Conservation (phyloP, 331 rosid genomes). For the Spiraea crenata region DNA sequence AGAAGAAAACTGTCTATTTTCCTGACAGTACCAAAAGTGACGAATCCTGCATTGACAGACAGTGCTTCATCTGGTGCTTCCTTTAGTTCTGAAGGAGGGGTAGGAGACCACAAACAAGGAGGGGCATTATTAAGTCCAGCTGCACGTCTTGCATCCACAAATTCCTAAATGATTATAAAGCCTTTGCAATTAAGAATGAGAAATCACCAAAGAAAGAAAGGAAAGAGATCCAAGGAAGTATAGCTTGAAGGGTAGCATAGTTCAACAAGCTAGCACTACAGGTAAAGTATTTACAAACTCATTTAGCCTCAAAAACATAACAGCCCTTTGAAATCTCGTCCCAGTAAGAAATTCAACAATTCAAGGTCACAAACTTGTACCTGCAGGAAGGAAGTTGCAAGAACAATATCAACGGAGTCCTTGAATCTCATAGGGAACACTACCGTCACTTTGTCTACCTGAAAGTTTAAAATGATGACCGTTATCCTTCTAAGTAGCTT, state of each 20-base stretch:
- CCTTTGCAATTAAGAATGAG: slow-evolving; percentile 28
- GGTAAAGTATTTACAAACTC: not conserved
- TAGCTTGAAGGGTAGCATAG: slow-evolving; percentile 15
- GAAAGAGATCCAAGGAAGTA: slow-evolving; percentile 19
- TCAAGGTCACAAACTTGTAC: slow-evolving; percentile 33
- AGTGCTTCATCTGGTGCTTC: slow-evolving; percentile 69
- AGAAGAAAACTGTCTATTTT: slow-evolving; percentile 15
- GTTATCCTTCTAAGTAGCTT: slow-evolving; percentile 6
- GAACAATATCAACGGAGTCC: slow-evolving; percentile 79
- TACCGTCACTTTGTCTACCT: slow-evolving; percentile 89
- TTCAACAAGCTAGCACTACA: slow-evolving; percentile 4
- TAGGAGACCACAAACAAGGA: slow-evolving; percentile 78
- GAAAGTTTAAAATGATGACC: slow-evolving; percentile 21
- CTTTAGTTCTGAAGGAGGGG: slow-evolving; percentile 73
- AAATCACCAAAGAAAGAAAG: slow-evolving; percentile 26
- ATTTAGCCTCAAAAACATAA: not conserved
- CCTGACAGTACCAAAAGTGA: slow-evolving; percentile 68
- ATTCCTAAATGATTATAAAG: slow-evolving; percentile 59
- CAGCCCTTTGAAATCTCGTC: not conserved
- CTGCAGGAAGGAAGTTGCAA: slow-evolving; percentile 96
- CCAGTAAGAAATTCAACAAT: not conserved
- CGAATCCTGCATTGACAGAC: slow-evolving; percentile 92
- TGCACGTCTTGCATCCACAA: slow-evolving; percentile 91
- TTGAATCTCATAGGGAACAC: slow-evolving; percentile 94
- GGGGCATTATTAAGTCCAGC: slow-evolving; percentile 85